Evolutionary conservation across 2,329 filamentous ascomycete species (phyloP).

Genomic region (Aspergillus alliaceus): DNA sequence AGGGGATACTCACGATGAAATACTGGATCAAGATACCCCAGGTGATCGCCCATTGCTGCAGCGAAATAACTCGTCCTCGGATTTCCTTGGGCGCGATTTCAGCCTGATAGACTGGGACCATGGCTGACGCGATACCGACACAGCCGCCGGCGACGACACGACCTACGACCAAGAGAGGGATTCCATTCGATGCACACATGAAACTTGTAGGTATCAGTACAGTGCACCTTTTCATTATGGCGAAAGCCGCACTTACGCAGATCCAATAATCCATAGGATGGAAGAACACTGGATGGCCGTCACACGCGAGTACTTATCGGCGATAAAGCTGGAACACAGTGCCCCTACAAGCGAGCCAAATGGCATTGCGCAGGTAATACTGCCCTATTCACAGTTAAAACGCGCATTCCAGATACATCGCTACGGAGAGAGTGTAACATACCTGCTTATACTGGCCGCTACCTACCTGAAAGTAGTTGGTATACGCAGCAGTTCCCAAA

Average conservation of each 20-base stretch:
- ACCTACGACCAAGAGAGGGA: constrained; percentile 69
- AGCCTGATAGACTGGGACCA: constrained; percentile 69
- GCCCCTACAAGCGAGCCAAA: constrained; percentile 44
- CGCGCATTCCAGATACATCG: accelerated
- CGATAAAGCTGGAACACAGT: constrained; percentile 52
- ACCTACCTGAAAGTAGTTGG: constrained; percentile 20
- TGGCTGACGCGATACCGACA: constrained; percentile 70
- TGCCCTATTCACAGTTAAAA: constrained; percentile 27
- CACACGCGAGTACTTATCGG: constrained; percentile 53
- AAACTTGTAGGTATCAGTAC: constrained; percentile 42
- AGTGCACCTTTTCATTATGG: neutral
- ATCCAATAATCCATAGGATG: constrained; percentile 45
- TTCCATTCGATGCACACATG: constrained; percentile 61
- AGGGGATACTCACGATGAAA: constrained; percentile 40
- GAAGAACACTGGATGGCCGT: constrained; percentile 52
- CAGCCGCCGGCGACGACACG: constrained; percentile 69
- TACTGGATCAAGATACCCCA: constrained; percentile 70
- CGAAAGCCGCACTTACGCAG: constrained; percentile 6
- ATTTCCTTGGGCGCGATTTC: constrained; percentile 61
- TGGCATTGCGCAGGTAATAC: constrained; percentile 39
- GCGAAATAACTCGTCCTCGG: constrained; percentile 63
- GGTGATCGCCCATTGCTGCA: constrained; percentile 73
- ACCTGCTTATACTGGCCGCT: constrained; percentile 21
- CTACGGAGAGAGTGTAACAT: neutral
- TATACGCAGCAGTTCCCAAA: constrained; percentile 17